These are phyloP conservation scores for Neurospora sp. DNA, from an alignment of 495 filamentous ascomycete species.

Conservation along the genomic window DNA sequence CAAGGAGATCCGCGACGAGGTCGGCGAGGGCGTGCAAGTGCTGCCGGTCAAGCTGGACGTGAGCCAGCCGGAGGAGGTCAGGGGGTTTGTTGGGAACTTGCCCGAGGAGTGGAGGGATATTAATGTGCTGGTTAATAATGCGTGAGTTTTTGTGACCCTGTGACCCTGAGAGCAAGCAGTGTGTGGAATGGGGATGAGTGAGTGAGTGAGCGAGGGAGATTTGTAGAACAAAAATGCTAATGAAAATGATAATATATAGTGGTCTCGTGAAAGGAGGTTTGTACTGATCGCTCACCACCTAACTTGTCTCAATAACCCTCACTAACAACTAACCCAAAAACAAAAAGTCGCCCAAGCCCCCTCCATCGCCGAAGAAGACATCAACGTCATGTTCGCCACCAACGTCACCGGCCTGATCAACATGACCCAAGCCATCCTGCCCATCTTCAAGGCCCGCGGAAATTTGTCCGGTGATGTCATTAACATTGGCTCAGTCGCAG, in stretches of 20 bases:
- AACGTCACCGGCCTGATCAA: slow-evolving; percentile 93
- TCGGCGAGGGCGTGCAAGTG: slow-evolving; percentile 73
- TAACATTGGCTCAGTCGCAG: slow-evolving; percentile 93
- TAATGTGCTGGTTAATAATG: slow-evolving; percentile 92
- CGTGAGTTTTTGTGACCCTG: slow-evolving; percentile 45
- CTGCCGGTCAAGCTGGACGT: slow-evolving; percentile 79
- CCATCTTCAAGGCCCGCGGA: slow-evolving; percentile 66
- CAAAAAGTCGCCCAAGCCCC: slow-evolving; percentile 64
- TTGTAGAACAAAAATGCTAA: background rate
- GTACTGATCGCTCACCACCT: background rate
- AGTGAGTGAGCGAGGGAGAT: no score
- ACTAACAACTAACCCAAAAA: no score
- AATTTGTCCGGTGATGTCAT: slow-evolving; percentile 88
- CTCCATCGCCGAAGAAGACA: slow-evolving; percentile 72
- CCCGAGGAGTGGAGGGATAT: slow-evolving; percentile 80
- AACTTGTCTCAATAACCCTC: no score
- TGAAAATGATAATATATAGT: slow-evolving; percentile 5
- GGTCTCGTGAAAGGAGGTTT: slow-evolving; percentile 24
- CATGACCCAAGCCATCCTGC: slow-evolving; percentile 89
- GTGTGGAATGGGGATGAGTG: background rate
- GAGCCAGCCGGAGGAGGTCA: slow-evolving; percentile 66
- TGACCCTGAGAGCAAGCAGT: background rate
- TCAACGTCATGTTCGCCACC: slow-evolving; percentile 78
- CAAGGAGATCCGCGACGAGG: slow-evolving; percentile 64
- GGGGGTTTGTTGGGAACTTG: slow-evolving; percentile 59